Evolutionary conservation across 2,329 filamentous ascomycete species (phyloP), one percentile per base, ranked within the genome.

Genomic region (Phialophora macrospora): DNA sequence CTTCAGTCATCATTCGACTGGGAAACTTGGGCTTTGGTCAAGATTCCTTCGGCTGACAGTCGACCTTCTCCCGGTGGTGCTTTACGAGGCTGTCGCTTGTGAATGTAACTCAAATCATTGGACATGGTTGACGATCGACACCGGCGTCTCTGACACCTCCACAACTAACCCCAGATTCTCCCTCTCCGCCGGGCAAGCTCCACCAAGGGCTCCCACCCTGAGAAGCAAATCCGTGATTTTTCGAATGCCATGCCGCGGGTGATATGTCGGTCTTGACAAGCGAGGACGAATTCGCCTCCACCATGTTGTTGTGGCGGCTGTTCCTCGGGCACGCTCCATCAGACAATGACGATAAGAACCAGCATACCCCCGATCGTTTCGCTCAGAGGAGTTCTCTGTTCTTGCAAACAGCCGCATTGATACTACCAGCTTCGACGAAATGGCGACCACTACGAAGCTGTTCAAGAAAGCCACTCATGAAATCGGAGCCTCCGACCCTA

Each of bases 401-500:
- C 48, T 30, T 52, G 5, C 30, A 14, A 4, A 24, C 48, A 20
- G 30, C 20, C 2, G 3, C 28, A 51, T 41, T 34, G n/a, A 60
- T n/a, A 28, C 30, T n/a, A 26, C 8, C n/a, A 26, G 24, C 4
- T 28, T 60, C 20, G 6, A 22, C 58, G 41, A 51, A 22, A 60
- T 60, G 58, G 58, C 46, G n/a, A 34, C 56, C 30, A 59, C 56
- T 34, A 59, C 56, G 22, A 60, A 55, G 34, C 38, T 64, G 28
- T 60, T 65, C 65, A 66, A 66, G 30, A 32, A 55, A 9, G 57
- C 48, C 26, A 62, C 51, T 12, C 51, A 60, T 32, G 65, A 60
- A 51, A 62, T 51, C 24, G 64, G 67, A 1, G 67, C 65, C 5
- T 63, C 62, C 30, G 67, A 69, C 24, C 67, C 67, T 17, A 63